Percentiles rank a stretch among this genome's conserved stretches.
phyloP scores from a whole-genome alignment of 106 monocot species.

The Iris macrosiphon region DNA sequence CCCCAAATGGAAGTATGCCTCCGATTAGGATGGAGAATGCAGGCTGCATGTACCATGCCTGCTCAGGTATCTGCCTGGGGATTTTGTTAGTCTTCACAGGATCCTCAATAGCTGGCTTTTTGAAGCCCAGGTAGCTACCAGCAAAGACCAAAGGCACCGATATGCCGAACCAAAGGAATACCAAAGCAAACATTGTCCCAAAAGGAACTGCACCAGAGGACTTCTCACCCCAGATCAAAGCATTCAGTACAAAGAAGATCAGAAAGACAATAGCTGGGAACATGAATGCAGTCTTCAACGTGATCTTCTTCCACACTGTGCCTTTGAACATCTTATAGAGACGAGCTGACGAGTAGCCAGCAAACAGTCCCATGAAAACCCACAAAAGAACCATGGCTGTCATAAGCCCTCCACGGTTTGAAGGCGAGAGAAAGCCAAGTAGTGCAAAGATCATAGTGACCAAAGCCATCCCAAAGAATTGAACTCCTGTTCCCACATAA shows the following conservation, averaged over 20 bases:
- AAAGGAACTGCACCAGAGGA: slow-evolving; percentile 16
- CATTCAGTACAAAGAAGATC: slow-evolving; percentile 12
- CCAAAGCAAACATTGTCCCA: slow-evolving; percentile 12
- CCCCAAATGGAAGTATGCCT: slow-evolving; percentile 13
- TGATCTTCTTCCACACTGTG: slow-evolving; percentile 9
- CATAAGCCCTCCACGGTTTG: slow-evolving; percentile 14
- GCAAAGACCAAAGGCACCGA: slow-evolving; percentile 8
- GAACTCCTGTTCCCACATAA: slow-evolving; percentile 21
- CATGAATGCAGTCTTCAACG: slow-evolving; percentile 9
- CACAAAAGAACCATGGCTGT: slow-evolving; percentile 13
- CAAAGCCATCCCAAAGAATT: slow-evolving; percentile 12
- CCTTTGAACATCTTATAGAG: slow-evolving; percentile 14
- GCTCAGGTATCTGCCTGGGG: slow-evolving; percentile 13
- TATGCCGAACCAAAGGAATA: slow-evolving; percentile 15
- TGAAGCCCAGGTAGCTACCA: slow-evolving; percentile 12
- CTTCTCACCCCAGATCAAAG: slow-evolving; percentile 14
- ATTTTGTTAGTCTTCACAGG: slow-evolving; percentile 13
- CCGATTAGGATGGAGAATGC: slow-evolving; percentile 2
- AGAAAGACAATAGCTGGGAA: slow-evolving; percentile 8
- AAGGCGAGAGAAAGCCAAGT: slow-evolving; percentile 11
- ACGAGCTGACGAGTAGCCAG: slow-evolving; percentile 13
- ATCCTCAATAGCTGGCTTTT: slow-evolving; percentile 6
- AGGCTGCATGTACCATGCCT: slow-evolving; percentile 13
- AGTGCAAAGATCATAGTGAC: slow-evolving; percentile 12
- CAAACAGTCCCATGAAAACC: slow-evolving; percentile 16